Evolutionary conservation across 352 stramenopile genomes (phyloP), one percentile per base, ranked within the genome.

Genomic region (Phytopythium cucurbitacearum): DNA sequence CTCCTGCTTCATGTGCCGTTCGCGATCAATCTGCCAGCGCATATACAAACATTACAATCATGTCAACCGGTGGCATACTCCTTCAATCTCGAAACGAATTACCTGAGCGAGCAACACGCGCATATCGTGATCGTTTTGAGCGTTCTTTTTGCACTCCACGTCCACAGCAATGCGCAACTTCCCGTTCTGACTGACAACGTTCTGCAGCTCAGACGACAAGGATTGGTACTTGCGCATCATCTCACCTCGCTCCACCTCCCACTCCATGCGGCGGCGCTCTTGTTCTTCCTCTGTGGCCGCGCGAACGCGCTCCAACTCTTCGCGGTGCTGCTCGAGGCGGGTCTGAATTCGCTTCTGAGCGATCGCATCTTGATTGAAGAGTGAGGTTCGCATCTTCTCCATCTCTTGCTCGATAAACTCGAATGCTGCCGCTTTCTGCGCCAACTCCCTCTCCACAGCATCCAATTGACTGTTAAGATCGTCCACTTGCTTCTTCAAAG

Each of bases 361-460:
- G 3, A 85, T 33, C 0, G 56, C 60, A 52, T 86, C 77, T 40
- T 90, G 80, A 10, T 87, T 76, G 43, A 68, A 61, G 1, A 88
- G 65, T 12, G 62, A 62, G 0, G 54, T 62, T 11, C 75, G 73
- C 73, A 90, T 76, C 0, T 70, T 67, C 32, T 85, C 73, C 77
- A 90, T 87, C 41, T 90, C 80, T 8, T 71, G 72, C 38, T 88
- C 80, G 6, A 90, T 73, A 21, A 88, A 71, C 41, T 87, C 77
- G 9, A 90, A 57, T 5, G 77, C 80, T 7, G 62, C 64, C 10
- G 76, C 64, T 43, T 87, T 88, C 12, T 76, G 64, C 37, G 67
- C 64, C 6, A 90, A 13, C 40, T 82, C 54, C 28, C 71, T 65
- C 8, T 36, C n/a, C 7, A 70, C 16, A 21, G 64, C 54, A 13